phyloP scores from a whole-genome alignment of 352 stramenopile genomes.

The Pythium diclinum region DNA sequence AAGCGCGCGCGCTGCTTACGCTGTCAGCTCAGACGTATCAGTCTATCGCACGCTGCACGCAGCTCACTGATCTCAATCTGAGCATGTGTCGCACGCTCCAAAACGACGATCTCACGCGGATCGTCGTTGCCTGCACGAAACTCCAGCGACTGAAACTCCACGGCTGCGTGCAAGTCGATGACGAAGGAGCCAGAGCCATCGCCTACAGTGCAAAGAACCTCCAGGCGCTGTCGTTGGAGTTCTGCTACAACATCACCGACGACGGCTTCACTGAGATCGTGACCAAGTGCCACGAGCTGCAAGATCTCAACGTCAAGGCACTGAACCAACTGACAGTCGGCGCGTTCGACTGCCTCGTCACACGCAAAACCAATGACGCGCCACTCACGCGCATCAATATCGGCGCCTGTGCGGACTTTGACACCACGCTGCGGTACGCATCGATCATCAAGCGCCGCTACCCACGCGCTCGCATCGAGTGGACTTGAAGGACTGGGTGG shows the following conservation, averaged over 20 bases:
- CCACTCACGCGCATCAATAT: slow-evolving; percentile 59
- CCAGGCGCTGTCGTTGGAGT: slow-evolving; percentile 74
- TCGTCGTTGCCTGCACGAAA: slow-evolving; percentile 39
- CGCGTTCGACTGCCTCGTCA: slow-evolving; percentile 51
- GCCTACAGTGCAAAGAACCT: slow-evolving; percentile 38
- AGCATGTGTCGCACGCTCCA: slow-evolving; percentile 69
- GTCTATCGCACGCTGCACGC: slow-evolving; percentile 46
- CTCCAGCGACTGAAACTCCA: slow-evolving; percentile 53
- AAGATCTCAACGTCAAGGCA: slow-evolving; percentile 84
- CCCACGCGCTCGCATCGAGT: slow-evolving; percentile 64
- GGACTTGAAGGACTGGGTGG: slow-evolving; percentile 41
- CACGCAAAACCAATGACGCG: slow-evolving; percentile 22
- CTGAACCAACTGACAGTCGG: slow-evolving; percentile 74
- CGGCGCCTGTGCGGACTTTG: slow-evolving; percentile 60
- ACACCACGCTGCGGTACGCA: slow-evolving; percentile 58
- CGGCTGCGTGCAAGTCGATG: slow-evolving; percentile 66
- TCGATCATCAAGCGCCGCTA: slow-evolving; percentile 60
- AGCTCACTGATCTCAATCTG: slow-evolving; percentile 64
- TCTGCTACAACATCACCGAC: slow-evolving; percentile 87
- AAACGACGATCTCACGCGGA: slow-evolving; percentile 47
- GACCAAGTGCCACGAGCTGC: slow-evolving; percentile 45
- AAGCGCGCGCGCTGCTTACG: slow-evolving; percentile 56
- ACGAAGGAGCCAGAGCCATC: slow-evolving; percentile 46
- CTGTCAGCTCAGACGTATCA: slow-evolving; percentile 56
- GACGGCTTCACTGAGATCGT: slow-evolving; percentile 51